Evolutionary conservation across 805 yeast species (phyloP).

Genomic region (Metschnikowia gruessii): DNA sequence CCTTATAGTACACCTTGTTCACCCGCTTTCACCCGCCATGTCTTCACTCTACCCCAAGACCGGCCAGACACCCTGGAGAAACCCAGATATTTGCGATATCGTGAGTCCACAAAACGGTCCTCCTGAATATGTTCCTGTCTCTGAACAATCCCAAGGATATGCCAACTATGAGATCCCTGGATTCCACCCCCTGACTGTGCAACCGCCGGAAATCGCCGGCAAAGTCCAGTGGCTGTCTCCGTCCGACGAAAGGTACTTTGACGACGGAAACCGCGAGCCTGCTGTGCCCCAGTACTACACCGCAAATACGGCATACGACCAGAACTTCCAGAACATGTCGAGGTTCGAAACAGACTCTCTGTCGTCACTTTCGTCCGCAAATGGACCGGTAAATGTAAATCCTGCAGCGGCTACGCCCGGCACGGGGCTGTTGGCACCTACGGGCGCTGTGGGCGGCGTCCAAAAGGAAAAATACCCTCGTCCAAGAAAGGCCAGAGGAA

Average conservation of each 20-base stretch:
- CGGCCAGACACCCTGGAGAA: neutral
- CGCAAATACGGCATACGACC: neutral
- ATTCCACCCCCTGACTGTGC: conserved; percentile 1
- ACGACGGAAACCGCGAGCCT: neutral
- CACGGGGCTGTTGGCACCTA: too few species aligned
- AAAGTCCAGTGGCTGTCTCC: conserved; percentile 9
- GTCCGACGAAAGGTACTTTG: conserved; percentile 1
- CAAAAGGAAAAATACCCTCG: too few species aligned
- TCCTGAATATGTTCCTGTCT: too few species aligned
- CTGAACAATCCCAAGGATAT: neutral
- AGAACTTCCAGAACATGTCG: neutral
- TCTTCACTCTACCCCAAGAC: conserved; percentile 1
- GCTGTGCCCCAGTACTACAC: neutral
- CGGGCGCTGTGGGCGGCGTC: too few species aligned
- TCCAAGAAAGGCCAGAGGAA: conserved; percentile 5
- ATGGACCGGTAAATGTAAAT: neutral
- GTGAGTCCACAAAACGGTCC: neutral
- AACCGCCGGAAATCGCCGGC: neutral
- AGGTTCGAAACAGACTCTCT: conserved; percentile 8
- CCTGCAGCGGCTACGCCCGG: too few species aligned
- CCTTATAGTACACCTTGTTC: too few species aligned
- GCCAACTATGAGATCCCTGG: conserved; percentile 6
- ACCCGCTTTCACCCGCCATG: neutral
- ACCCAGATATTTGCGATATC: conserved; percentile 12
- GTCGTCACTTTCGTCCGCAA: conserved; percentile 9